These are phyloP conservation scores for Aegle marmelos DNA, from an alignment of 345 rosid genomes.

Conservation along the genomic window DNA sequence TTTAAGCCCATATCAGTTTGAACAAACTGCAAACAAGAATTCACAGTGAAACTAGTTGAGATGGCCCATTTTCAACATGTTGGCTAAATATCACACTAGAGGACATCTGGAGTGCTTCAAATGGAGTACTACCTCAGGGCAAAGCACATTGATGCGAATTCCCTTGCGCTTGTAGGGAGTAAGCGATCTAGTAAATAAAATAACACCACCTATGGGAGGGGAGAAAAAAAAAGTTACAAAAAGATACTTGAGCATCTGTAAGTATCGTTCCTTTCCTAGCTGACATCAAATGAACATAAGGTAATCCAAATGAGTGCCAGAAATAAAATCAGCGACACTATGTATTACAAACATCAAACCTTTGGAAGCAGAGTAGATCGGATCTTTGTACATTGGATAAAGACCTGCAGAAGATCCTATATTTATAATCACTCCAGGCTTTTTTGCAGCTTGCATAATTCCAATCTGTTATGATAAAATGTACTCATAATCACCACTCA, in stretches of 20 bases:
- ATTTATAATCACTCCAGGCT: constrained; percentile 89
- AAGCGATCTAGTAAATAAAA: constrained; percentile 86
- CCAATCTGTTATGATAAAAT: constrained; percentile 50
- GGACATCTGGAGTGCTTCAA: constrained; percentile 6
- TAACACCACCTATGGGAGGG: constrained; percentile 71
- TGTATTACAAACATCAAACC: constrained; percentile 42
- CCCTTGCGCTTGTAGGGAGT: constrained; percentile 52
- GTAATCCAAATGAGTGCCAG: neutral
- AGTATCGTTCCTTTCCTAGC: neutral
- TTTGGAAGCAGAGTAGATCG: constrained; percentile 76
- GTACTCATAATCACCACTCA: neutral
- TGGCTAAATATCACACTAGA: neutral
- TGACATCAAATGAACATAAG: neutral
- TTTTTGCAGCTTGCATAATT: constrained; percentile 62
- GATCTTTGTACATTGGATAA: constrained; percentile 63
- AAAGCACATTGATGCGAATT: constrained; percentile 88
- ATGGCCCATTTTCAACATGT: neutral
- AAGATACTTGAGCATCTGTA: neutral
- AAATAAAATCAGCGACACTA: constrained; percentile 1
- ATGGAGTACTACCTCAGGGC: constrained; percentile 79
- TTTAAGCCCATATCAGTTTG: constrained; percentile 54
- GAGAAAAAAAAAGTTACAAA: constrained; percentile 2
- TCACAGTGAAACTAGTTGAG: neutral
- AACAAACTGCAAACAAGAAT: constrained; percentile 67
- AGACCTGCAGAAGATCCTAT: constrained; percentile 87